Base-by-base conservation (phyloP, 176 grass and related monocot species). In the Tillandsia fasciculata region DNA sequence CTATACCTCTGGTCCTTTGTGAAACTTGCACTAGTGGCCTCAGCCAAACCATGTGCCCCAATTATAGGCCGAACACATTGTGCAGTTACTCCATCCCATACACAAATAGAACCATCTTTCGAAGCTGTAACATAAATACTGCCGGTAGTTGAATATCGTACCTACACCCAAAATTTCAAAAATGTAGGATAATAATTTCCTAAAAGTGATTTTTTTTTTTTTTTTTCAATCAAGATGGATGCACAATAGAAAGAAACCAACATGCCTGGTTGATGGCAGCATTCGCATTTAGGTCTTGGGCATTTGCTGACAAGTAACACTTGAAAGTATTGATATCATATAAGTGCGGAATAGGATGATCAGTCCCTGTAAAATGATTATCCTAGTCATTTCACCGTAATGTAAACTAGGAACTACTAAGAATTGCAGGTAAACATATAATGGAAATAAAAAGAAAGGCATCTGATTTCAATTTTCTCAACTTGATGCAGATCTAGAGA, bases 281-380 rank as follows among this genome's bases (percentile, higher is more conserved):
- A 85, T 64, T 87, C 74, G 69, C 26, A 29, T 70, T 86, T 61
- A 68, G 78, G 49, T 90, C 89, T 64, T 83, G 84, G 9, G 69
- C 51, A 73, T 92, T 87, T 79, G 86, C 74, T 24, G 86, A 81
- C 79, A 97, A 87, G 75, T 79, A 97, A 81, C 94, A 92, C 81
- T 81, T 83, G 77, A 97, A 97, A 90, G 86, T 97, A 78, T 90
- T 97, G 74, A 92, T 82, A 83, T 92, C 94, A 71, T 92, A 97
- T 27, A 97, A 75, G 86, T 97, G 94, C 71, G 94, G 86, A 73
- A 97, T 71, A 71, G 81, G 77, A 76, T 97, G 94, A 83, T 97
- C 89, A 52, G 86, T 97, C 66, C 94, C 94, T 97, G 84, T 52
- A 90, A 87, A 74, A 12, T 49, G 20, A 14, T 65, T 13, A 8